These are phyloP conservation scores for Mycena venus DNA, from an alignment of 768 basidiomycete genomes.

Conservation along the genomic window DNA sequence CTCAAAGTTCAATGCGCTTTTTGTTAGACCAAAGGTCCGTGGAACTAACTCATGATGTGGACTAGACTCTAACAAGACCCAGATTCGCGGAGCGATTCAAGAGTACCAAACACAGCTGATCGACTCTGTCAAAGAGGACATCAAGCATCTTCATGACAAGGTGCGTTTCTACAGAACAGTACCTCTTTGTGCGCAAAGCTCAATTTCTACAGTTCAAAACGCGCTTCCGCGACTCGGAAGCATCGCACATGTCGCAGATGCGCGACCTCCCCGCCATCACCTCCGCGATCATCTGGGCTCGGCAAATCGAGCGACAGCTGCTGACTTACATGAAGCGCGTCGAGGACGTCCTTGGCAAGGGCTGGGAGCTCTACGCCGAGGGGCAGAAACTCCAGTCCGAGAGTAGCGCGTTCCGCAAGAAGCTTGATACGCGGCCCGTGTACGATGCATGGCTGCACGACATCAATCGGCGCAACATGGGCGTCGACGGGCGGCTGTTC, in stretches of 20 bases:
- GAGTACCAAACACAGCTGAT: slow-evolving; percentile 99
- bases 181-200: not conserved
- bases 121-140: slow-evolving; percentile 98
- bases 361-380: slow-evolving; percentile 99
- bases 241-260: slow-evolving; percentile 98
- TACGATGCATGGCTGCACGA: slow-evolving; percentile 98
- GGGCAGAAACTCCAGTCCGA: slow-evolving; percentile 97
- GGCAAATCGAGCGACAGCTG: slow-evolving; percentile 98
- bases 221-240: slow-evolving; percentile 95
- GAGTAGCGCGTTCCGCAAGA: slow-evolving; percentile 91
- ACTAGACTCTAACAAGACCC: not conserved
- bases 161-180: slow-evolving; percentile 45
- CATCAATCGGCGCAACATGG: slow-evolving; percentile 93
- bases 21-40: slow-evolving; percentile 92
- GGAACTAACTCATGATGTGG: slow-evolving; percentile 10
- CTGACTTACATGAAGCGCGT: slow-evolving; percentile 98
- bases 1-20: slow-evolving; percentile 97
- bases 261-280: slow-evolving; percentile 98
- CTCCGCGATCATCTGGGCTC: slow-evolving; percentile 98
- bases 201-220: slow-evolving; percentile 81
- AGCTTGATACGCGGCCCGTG: slow-evolving; percentile 93
- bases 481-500: slow-evolving; percentile 91
- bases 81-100: slow-evolving; percentile 98
- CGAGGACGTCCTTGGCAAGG: slow-evolving; percentile 97
- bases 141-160: slow-evolving; percentile 95